These are phyloP conservation scores for Lecanosticta acicola DNA, from an alignment of 2,329 filamentous ascomycete genomes.

Conservation along the genomic window DNA sequence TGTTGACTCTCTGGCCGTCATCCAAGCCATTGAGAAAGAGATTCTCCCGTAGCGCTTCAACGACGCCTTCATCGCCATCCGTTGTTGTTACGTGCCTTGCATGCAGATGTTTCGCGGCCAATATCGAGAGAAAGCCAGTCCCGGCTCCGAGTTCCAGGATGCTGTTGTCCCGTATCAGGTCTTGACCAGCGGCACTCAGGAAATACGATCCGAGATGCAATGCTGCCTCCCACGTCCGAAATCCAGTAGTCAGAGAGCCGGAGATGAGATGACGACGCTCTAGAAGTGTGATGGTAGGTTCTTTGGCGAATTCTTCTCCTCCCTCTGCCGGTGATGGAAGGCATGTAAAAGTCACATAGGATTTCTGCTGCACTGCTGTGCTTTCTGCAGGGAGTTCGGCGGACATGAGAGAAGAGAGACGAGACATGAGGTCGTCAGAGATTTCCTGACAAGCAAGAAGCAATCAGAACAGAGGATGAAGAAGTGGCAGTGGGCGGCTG, in stretches of 20 bases:
- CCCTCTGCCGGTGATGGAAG: slow-evolving; percentile 18
- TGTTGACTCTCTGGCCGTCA: slow-evolving; percentile 40
- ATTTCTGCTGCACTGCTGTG: slow-evolving; percentile 63
- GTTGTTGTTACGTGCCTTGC: slow-evolving; percentile 60
- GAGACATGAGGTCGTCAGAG: slow-evolving; percentile 70
- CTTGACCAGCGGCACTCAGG: slow-evolving; percentile 44
- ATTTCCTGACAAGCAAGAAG: slow-evolving; percentile 58
- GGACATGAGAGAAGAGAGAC: slow-evolving; percentile 60
- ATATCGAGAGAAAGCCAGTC: slow-evolving; percentile 68
- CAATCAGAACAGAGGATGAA: slow-evolving; percentile 22
- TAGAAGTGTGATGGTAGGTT: slow-evolving; percentile 53
- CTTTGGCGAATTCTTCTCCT: slow-evolving; percentile 16
- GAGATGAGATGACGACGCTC: slow-evolving; percentile 66
- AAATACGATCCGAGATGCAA: slow-evolving; percentile 68
- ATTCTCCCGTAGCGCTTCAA: slow-evolving; percentile 62
- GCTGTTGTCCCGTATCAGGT: slow-evolving; percentile 48
- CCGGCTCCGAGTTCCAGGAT: slow-evolving; percentile 71
- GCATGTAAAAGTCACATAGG: slow-evolving; percentile 65
- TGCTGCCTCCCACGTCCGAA: slow-evolving; percentile 76
- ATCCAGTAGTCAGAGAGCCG: slow-evolving; percentile 66
- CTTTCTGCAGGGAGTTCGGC: slow-evolving; percentile 59
- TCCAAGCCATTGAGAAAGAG: slow-evolving; percentile 63
- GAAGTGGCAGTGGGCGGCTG: slow-evolving; percentile 8
- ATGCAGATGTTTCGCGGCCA: slow-evolving; percentile 63
- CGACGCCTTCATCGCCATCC: slow-evolving; percentile 68